Evolutionary conservation across 345 rosid genomes (phyloP), one percentile per base, ranked within the genome.

Genomic region (Draba incana): DNA sequence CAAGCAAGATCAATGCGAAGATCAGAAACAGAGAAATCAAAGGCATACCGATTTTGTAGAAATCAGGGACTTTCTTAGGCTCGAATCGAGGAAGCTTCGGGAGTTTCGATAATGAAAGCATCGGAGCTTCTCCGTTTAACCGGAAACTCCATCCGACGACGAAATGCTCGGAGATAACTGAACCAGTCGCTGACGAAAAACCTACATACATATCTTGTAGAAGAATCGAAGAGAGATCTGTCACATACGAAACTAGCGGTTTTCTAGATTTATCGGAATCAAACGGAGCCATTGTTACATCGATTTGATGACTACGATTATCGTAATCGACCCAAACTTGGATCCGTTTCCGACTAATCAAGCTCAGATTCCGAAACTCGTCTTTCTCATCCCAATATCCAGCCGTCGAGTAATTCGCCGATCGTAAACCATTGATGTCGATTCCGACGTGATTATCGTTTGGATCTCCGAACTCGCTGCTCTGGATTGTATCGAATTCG

Each of bases 311-410:
- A 45, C 64, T 48, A 8, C 10, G 48, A 2, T 78, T 78, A 66
- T 90, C 94, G 78, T 90, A 93, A 69, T 84, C 90, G 63, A 90
- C 56, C 98, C 98, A 93, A 59, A 82, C 89, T 48, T 83, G 88
- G 67, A 85, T 81, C 45, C 66, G 57, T 43, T 66, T 68, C 0
- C 94, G 89, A 39, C 86, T 76, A 62, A 82, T 84, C 78, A 88
- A 88, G 43, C 52, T 79, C 54, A 92, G 79, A 66, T 76, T 78
- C 62, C 31, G 70, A 76, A 66, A 73, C 61, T 15, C 14, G 3
- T 43, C 47, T 4, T 81, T 71, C 1, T 58, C 80, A 9, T 71
- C 64, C 68, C 79, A 81, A 62, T 84, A 84, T 2, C 72, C 86
- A 15, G 90, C 96, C 3, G 86, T 23, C 6, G 50, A 85, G 30